Conservation (phyloP, 2,329 filamentous ascomycete species). For the Teratosphaeriaceae sp. region DNA sequence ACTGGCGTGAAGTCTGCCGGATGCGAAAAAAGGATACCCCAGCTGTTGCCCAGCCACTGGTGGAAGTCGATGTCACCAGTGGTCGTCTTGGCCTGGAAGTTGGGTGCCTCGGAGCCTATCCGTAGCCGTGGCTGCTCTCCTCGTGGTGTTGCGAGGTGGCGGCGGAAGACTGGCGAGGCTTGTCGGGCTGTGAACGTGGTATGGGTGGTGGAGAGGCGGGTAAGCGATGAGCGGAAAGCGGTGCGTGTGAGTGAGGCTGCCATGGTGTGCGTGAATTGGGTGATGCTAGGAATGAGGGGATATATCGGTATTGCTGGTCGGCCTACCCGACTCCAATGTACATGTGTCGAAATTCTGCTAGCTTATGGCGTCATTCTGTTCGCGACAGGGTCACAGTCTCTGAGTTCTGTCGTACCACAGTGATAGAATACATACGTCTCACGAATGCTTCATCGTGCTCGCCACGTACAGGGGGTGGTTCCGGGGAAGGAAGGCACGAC, state of each 20-base stretch:
- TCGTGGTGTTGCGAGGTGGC: conserved; percentile 29
- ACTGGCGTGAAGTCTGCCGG: conserved; percentile 88
- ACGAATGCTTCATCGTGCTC: no score
- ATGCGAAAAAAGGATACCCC: conserved; percentile 80
- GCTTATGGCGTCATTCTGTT: no score
- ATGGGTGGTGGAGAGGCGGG: conserved; percentile 13
- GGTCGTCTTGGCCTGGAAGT: conserved; percentile 79
- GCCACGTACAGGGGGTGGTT: no score
- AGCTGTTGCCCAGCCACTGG: conserved; percentile 68
- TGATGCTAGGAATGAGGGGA: no score
- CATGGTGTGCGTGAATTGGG: no score
- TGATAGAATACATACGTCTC: no score
- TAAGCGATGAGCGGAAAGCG: conserved; percentile 12
- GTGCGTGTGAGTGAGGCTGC: conserved; percentile 13
- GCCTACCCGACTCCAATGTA: no score
- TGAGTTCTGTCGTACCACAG: no score
- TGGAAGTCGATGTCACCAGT: conserved; percentile 52
- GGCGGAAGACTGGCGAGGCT: conserved; percentile 30
- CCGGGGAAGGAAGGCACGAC: no score
- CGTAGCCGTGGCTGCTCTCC: conserved; percentile 36
- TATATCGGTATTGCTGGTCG: no score
- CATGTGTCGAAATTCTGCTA: no score
- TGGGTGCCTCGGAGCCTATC: conserved; percentile 56
- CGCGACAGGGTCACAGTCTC: no score
- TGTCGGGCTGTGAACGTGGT: conserved; percentile 18